Evolutionary conservation across 2,329 filamentous ascomycete species (phyloP).

Genomic region (Cercospora sp.): DNA sequence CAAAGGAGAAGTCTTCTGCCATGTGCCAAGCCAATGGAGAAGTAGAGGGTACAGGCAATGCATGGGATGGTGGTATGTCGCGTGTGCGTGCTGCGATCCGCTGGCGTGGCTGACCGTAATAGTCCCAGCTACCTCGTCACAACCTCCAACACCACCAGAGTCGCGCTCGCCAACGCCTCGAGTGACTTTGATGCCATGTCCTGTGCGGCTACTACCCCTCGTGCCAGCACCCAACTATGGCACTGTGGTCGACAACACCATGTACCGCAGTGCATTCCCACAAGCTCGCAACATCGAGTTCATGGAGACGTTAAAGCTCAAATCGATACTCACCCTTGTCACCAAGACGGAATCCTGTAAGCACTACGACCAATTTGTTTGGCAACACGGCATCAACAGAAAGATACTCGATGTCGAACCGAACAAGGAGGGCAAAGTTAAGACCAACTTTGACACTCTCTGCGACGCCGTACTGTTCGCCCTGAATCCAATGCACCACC

Average conservation of each 20-base stretch:
- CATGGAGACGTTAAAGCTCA: slow-evolving; percentile 66
- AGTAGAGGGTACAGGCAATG: not conserved
- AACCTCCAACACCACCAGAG: slow-evolving; percentile 32
- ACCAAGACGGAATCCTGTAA: slow-evolving; percentile 44
- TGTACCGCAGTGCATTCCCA: slow-evolving; percentile 84
- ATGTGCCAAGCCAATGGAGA: not conserved
- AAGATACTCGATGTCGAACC: slow-evolving; percentile 75
- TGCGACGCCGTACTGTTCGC: slow-evolving; percentile 69
- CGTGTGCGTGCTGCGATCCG: not conserved
- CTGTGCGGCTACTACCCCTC: slow-evolving; percentile 42
- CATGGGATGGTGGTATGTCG: slow-evolving; percentile 10
- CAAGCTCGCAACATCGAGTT: slow-evolving; percentile 68
- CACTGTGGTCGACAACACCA: slow-evolving; percentile 65
- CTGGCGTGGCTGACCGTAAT: slow-evolving; percentile 5
- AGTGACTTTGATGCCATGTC: slow-evolving; percentile 26
- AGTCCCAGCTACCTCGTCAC: slow-evolving; percentile 22
- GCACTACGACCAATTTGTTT: slow-evolving; percentile 62
- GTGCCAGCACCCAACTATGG: slow-evolving; percentile 73
- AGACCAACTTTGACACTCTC: slow-evolving; percentile 67
- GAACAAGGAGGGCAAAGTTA: slow-evolving; percentile 73
- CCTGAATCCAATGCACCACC: slow-evolving; percentile 71
- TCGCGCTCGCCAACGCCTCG: slow-evolving; percentile 27
- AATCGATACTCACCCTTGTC: slow-evolving; percentile 69
- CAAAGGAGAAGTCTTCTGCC: not conserved
- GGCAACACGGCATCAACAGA: slow-evolving; percentile 67